Evolutionary conservation across 371 early-diverging fungal species (phyloP), one percentile per base, ranked within the genome.

Genomic region (Nosema granulosis): DNA sequence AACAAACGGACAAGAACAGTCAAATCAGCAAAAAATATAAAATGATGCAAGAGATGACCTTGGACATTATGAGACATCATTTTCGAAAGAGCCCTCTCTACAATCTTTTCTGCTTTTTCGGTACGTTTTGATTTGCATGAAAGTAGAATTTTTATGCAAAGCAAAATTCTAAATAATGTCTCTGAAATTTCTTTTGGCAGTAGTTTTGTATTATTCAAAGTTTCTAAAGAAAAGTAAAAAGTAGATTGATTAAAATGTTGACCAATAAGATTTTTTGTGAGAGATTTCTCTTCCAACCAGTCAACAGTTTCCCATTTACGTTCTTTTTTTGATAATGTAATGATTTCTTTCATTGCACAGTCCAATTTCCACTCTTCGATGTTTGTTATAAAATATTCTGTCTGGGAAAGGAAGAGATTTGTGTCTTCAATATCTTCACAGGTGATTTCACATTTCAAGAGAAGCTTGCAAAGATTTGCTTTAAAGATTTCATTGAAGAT

Each of bases 301-400:
- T 59, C 20, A 12, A 72, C 62, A 1, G 29, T 31, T 12, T 72
- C 54, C 22, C 50, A 49, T 9, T 31, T 22, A 16, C 26, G 35
- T 3, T 58, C 26, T 12, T 28, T 26, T 62, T 62, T 72, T 34
- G 72, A 49, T 32, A 72, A 29, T 12, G 29, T 51, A 32, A 72
- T 72, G 9, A 72, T 56, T 24, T 72, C 72, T 61, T 37, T 72
- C 72, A 72, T 72, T 0, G 62, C 72, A 72, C 59, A 31, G 31
- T 72, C 72, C 24, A 72, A 62, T 32, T 49, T 72, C 72, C 72
- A 72, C 24, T 72, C 72, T 31, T 43, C 16, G 1, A 35, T 18
- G 50, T 72, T 72, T 9, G 32, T 59, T 0, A 72, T 50, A 34
- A 38, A 72, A 43, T 31, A 58, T 32, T 72, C 72, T 0, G 62